These are phyloP conservation scores for Kluyveromyces sp. DNA, from an alignment of 1,139 yeast species.

Conservation along the genomic window DNA sequence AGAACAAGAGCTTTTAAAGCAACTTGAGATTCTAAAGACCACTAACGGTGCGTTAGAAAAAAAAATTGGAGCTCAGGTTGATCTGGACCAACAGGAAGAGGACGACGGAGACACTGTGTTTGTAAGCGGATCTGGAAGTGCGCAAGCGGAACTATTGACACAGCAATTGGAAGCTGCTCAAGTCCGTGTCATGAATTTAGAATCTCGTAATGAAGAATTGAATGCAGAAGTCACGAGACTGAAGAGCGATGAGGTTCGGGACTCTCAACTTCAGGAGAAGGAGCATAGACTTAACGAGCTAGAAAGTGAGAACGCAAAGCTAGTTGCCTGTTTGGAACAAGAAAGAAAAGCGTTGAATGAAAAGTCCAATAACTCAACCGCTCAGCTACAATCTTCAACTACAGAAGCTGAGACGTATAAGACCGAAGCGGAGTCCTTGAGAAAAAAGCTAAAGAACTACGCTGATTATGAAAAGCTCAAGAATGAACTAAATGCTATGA, in stretches of 20 bases:
- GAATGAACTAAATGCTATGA: constrained; percentile 62
- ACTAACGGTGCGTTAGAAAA: constrained; percentile 44
- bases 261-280: constrained; percentile 30
- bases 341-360: constrained; percentile 32
- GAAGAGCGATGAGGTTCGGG: constrained; percentile 30
- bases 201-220: constrained; percentile 68
- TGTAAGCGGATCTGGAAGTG: constrained; percentile 9
- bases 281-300: constrained; percentile 45
- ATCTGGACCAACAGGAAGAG: constrained; percentile 28
- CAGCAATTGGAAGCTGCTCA: constrained; percentile 73
- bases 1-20: constrained; percentile 40
- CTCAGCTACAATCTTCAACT: constrained; percentile 34
- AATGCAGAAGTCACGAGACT: constrained; percentile 53
- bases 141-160: constrained; percentile 52
- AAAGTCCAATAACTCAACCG: constrained; percentile 31
- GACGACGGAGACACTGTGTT: constrained; percentile 19
- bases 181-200: constrained; percentile 61
- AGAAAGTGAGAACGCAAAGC: constrained; percentile 59
- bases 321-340: constrained; percentile 58
- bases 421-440: constrained; percentile 46
- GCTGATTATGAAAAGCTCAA: constrained; percentile 73
- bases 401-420: constrained; percentile 45
- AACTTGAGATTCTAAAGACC: constrained; percentile 41
- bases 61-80: constrained; percentile 46
- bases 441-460: constrained; percentile 40